A percentile compares a stretch with the other conserved stretches of the same genome.
phyloP scores from a whole-genome alignment of 2,329 filamentous ascomycete species.

The Colletotrichum sansevieriae region DNA sequence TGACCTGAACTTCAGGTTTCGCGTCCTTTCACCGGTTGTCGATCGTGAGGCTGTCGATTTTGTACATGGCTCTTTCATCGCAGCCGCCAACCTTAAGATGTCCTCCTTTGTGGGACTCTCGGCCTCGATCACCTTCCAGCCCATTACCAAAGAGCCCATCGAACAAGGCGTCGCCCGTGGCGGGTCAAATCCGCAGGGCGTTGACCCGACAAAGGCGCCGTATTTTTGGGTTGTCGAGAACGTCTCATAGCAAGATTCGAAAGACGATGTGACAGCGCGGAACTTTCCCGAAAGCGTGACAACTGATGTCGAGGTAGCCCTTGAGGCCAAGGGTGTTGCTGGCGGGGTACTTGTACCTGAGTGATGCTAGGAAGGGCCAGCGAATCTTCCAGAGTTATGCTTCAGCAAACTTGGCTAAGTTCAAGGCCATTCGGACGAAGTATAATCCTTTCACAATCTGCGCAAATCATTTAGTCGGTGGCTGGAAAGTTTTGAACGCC shows the following conservation, averaged over 20 bases:
- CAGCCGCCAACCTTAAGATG: constrained; percentile 25
- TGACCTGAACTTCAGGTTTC: constrained; percentile 32
- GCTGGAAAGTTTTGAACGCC: constrained; percentile 37
- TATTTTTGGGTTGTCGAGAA: constrained; percentile 43
- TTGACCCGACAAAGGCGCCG: constrained; percentile 36
- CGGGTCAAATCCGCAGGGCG: constrained; percentile 40
- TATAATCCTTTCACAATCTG: constrained; percentile 38
- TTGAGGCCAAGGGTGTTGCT: constrained; percentile 30
- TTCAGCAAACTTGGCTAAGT: constrained; percentile 21
- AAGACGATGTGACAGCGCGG: constrained; percentile 22
- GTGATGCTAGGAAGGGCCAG: constrained; percentile 59
- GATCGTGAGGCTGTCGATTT: constrained; percentile 33
- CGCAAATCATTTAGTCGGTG: constrained; percentile 32
- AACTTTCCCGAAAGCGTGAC: constrained; percentile 23
- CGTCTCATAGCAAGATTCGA: constrained; percentile 37
- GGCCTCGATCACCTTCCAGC: constrained; percentile 42
- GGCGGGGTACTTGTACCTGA: constrained; percentile 53
- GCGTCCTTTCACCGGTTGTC: constrained; percentile 28
- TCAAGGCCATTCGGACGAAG: constrained; percentile 35
- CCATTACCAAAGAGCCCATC: constrained; percentile 40
- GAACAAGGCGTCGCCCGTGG: constrained; percentile 30
- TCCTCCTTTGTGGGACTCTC: constrained; percentile 27
- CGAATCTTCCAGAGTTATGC: constrained; percentile 41
- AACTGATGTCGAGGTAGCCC: constrained; percentile 23
- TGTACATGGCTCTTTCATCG: constrained; percentile 37